phyloP scores from a whole-genome alignment of 192 early-diverging fungal genomes.

The Coemansia erecta region DNA sequence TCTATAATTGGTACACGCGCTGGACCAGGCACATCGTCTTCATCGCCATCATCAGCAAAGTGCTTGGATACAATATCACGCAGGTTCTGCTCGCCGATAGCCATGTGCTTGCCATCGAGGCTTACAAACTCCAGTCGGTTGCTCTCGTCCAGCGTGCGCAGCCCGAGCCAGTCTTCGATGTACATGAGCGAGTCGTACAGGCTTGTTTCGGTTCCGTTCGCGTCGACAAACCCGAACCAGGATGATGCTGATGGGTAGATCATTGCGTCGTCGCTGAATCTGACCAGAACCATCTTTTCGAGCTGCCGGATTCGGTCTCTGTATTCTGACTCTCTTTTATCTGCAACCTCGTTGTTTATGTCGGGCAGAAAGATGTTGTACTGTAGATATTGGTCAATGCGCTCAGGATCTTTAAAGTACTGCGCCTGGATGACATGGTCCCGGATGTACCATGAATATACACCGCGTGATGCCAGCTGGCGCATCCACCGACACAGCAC shows the following conservation, averaged over 20 bases:
- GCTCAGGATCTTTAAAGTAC: conserved; percentile 77
- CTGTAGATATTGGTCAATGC: conserved; percentile 68
- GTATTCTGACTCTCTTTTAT: conserved; percentile 61
- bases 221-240: conserved; percentile 73
- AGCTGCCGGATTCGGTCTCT: conserved; percentile 57
- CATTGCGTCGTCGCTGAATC: conserved; percentile 75
- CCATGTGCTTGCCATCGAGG: conserved; percentile 43
- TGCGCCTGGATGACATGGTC: conserved; percentile 88
- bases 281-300: conserved; percentile 78
- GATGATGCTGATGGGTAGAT: conserved; percentile 65
- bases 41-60: conserved; percentile 14
- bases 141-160: conserved; percentile 56
- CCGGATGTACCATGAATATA: conserved; percentile 82
- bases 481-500: conserved; percentile 71
- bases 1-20: too few species aligned
- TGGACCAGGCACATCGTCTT: neutral
- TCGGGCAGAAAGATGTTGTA: conserved; percentile 83
- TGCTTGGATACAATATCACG: conserved; percentile 28
- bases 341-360: conserved; percentile 75
- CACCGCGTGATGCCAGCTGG: conserved; percentile 72
- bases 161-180: conserved; percentile 68
- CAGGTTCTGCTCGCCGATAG: conserved; percentile 25
- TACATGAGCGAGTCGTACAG: conserved; percentile 62
- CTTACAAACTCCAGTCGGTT: conserved; percentile 30
- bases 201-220: conserved; percentile 51